Evolutionary conservation across 805 yeast species (phyloP).

Genomic region (Candida patagonica): DNA sequence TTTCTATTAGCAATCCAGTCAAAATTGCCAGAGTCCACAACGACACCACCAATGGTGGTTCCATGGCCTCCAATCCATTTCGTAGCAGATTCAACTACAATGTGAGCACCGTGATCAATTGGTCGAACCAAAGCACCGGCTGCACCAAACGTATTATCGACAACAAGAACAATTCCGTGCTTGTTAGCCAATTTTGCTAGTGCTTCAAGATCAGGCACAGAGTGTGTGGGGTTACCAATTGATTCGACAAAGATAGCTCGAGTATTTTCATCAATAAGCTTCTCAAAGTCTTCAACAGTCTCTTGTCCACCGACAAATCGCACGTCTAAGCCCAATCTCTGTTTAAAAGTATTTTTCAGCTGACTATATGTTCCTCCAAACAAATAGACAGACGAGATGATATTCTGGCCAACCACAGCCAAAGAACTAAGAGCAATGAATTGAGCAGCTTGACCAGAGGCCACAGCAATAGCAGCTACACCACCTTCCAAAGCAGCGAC

Average conservation of each 20-base stretch:
- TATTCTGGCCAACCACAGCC: constrained; percentile 84
- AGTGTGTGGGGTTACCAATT: constrained; percentile 88
- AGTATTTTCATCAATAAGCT: constrained; percentile 70
- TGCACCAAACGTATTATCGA: constrained; percentile 95
- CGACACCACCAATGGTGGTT: constrained; percentile 84
- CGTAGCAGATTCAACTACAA: constrained; percentile 89
- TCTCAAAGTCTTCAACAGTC: constrained; percentile 60
- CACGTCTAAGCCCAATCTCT: constrained; percentile 79
- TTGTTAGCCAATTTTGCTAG: constrained; percentile 71
- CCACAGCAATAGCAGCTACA: constrained; percentile 75
- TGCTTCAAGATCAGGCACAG: constrained; percentile 82
- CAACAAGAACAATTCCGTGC: constrained; percentile 82
- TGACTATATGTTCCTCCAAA: constrained; percentile 98
- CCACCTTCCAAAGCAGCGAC: constrained; percentile 92
- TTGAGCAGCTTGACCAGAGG: constrained; percentile 98
- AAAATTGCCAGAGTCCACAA: constrained; percentile 86
- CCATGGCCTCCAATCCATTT: constrained; percentile 99
- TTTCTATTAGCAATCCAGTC: constrained; percentile 82
- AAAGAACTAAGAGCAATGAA: constrained; percentile 72
- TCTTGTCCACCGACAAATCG: constrained; percentile 78
- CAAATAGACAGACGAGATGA: constrained; percentile 74
- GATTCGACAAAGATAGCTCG: constrained; percentile 85
- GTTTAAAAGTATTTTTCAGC: constrained; percentile 83
- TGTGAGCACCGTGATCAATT: constrained; percentile 81
- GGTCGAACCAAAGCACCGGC: constrained; percentile 87